Evolutionary conservation across 1,139 yeast species (phyloP).

Genomic region (Nadsonia commutata): DNA sequence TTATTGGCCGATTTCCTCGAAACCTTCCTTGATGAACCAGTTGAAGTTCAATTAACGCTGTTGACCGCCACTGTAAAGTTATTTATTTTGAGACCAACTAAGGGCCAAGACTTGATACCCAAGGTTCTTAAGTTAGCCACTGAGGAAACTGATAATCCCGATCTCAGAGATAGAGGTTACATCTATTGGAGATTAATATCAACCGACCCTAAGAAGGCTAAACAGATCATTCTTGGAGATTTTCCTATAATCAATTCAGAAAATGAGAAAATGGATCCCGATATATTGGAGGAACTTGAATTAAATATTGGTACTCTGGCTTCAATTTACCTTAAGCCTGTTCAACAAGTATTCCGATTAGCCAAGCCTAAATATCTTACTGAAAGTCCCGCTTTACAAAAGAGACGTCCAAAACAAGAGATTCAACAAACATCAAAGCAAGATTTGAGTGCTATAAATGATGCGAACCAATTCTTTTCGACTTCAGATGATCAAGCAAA

Average conservation of each 20-base stretch:
- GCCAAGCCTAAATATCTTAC: conserved; percentile 42
- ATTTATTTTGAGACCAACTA: conserved; percentile 42
- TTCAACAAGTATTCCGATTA: conserved; percentile 58
- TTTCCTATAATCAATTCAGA: conserved; percentile 54
- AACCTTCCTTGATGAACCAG: conserved; percentile 43
- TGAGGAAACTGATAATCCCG: conserved; percentile 65
- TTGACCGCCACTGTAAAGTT: conserved; percentile 64
- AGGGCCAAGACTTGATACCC: conserved; percentile 44
- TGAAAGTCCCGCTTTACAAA: conserved; percentile 30
- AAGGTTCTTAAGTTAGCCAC: conserved; percentile 55
- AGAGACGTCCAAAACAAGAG: background rate
- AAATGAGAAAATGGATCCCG: conserved; percentile 57
- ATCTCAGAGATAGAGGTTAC: conserved; percentile 70
- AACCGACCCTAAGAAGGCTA: conserved; percentile 28
- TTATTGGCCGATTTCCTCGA: conserved; percentile 34
- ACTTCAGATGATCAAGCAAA: too few relatives aligned
- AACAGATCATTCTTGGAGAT: conserved; percentile 42
- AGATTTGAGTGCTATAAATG: too few relatives aligned
- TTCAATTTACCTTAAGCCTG: conserved; percentile 73
- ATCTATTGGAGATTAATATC: conserved; percentile 77
- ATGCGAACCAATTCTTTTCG: too few relatives aligned
- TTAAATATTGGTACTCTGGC: conserved; percentile 71
- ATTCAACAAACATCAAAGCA: too few relatives aligned
- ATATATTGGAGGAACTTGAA: conserved; percentile 65
- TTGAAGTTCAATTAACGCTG: conserved; percentile 60